These are phyloP conservation scores for Asterochloris sp. DNA, from an alignment of 139 green algal genomes.

Conservation along the genomic window DNA sequence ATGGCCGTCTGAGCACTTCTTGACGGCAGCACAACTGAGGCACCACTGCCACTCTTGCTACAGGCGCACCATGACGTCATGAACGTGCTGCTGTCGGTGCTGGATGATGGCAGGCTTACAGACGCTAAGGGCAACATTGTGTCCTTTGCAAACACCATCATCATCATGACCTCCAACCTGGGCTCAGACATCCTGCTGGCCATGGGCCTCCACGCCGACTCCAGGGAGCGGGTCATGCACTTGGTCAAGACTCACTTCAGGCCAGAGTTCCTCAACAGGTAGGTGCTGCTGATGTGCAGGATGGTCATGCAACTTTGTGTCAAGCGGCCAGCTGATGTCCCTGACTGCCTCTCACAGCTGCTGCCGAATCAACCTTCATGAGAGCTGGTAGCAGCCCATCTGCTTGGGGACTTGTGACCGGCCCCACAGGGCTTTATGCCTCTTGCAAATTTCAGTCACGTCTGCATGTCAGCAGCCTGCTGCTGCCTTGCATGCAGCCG, in stretches of 20 bases:
- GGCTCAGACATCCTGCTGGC: slow-evolving; percentile 61
- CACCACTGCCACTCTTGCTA: not conserved
- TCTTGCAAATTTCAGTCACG: too few relatives aligned
- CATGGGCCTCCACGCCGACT: slow-evolving; percentile 15
- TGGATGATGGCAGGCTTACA: slow-evolving; percentile 83
- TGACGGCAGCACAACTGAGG: not conserved
- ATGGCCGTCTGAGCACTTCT: not conserved
- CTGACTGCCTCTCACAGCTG: too few relatives aligned
- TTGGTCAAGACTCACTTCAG: slow-evolving; percentile 52
- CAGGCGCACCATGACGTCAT: slow-evolving; percentile 56
- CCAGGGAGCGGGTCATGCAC: slow-evolving; percentile 19
- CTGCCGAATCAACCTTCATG: too few relatives aligned
- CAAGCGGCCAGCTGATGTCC: too few relatives aligned
- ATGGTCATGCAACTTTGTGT: too few relatives aligned
- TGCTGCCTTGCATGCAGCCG: too few relatives aligned
- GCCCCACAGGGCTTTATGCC: too few relatives aligned
- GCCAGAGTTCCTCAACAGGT: slow-evolving; percentile 82
- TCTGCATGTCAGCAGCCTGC: too few relatives aligned
- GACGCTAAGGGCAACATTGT: slow-evolving; percentile 88
- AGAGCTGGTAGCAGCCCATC: too few relatives aligned
- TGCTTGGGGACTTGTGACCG: too few relatives aligned
- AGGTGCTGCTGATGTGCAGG: slow-evolving; percentile 80
- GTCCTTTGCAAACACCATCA: slow-evolving; percentile 88
- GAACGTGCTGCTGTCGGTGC: slow-evolving; percentile 86
- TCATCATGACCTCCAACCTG: slow-evolving; percentile 97